Conservation (phyloP, 345 rosid species). For the Citrus australasica region DNA sequence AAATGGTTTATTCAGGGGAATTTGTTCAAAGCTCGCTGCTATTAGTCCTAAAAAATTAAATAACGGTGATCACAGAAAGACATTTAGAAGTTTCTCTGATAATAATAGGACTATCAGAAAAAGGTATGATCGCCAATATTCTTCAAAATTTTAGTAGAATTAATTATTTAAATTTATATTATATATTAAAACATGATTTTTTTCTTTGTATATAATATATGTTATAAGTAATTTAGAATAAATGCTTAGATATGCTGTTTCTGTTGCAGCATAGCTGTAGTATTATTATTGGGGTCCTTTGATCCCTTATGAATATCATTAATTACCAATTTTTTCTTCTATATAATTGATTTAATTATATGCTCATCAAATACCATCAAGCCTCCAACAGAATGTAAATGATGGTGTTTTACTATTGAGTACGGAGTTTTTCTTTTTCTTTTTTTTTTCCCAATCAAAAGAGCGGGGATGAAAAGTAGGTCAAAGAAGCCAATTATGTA, state of each 20-base stretch:
- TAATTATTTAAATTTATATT: not conserved
- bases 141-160: slow-evolving; percentile 17
- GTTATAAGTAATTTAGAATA: not conserved
- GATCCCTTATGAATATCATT: not conserved
- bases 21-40: slow-evolving; percentile 29
- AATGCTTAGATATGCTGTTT: not conserved
- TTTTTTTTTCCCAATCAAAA: not conserved
- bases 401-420: not conserved
- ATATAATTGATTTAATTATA: not conserved
- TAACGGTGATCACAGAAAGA: not conserved
- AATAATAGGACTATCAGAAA: slow-evolving; percentile 16
- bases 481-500: not conserved
- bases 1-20: slow-evolving; percentile 22
- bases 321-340: not conserved
- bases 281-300: not conserved
- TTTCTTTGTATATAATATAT: not conserved
- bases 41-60: slow-evolving; percentile 13
- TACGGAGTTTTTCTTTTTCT: not conserved
- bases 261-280: not conserved
- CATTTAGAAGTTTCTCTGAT: slow-evolving; percentile 25
- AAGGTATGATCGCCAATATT: slow-evolving; percentile 30
- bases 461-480: not conserved
- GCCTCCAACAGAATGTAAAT: not conserved
- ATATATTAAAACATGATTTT: too few species aligned
- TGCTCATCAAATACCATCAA: not conserved